phyloP scores from a whole-genome alignment of 306 rosid species.

The Vicia villosa region DNA sequence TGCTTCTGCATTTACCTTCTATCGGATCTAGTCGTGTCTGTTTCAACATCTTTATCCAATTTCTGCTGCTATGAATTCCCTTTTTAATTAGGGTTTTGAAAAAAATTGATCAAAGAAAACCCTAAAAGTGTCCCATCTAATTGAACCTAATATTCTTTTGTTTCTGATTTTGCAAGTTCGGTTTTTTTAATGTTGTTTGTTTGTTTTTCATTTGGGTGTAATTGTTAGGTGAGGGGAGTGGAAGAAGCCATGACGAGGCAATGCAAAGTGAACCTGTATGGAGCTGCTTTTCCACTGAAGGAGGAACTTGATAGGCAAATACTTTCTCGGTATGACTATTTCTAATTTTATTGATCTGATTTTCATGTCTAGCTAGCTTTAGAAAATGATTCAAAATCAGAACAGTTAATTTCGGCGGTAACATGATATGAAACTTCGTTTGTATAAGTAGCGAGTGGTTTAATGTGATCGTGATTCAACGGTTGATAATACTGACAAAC shows the following conservation, averaged over 20 bases:
- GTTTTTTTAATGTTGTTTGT: not conserved
- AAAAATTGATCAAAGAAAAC: not conserved
- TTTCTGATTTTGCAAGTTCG: not conserved
- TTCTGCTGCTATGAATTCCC: not conserved
- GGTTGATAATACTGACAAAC: slow-evolving; percentile 25
- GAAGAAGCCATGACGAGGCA: slow-evolving; percentile 70
- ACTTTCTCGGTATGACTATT: slow-evolving; percentile 62
- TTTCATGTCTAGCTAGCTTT: not conserved
- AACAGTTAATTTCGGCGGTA: not conserved
- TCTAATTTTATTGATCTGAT: not conserved
- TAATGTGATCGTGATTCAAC: not conserved
- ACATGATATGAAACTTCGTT: not conserved
- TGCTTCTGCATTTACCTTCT: not conserved
- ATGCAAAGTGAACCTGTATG: slow-evolving; percentile 66
- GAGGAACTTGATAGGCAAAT: slow-evolving; percentile 86
- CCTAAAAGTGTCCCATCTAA: not conserved
- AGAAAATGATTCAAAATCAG: not conserved
- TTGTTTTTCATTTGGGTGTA: not conserved
- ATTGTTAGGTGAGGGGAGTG: slow-evolving; percentile 48
- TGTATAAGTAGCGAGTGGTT: not conserved
- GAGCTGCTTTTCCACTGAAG: slow-evolving; percentile 81
- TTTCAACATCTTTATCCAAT: not conserved
- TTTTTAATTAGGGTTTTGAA: slow-evolving; percentile 36
- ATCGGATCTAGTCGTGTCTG: not conserved
- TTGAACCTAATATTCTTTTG: not conserved